Evolutionary conservation across 768 basidiomycete species (phyloP).

Genomic region (Leccinum incarnatum): DNA sequence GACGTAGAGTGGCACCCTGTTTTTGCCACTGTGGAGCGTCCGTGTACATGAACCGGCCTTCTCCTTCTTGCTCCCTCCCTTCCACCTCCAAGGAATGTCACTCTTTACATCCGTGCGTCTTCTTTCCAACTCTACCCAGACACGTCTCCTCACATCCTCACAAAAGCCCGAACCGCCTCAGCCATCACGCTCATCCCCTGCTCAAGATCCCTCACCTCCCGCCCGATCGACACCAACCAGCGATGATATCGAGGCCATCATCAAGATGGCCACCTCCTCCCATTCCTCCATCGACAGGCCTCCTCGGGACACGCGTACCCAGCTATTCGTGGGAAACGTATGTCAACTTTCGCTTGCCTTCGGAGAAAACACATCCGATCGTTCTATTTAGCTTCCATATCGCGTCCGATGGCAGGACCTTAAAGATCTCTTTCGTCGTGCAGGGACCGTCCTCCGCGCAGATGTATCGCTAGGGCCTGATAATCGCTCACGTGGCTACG

Average conservation of each 20-base stretch:
- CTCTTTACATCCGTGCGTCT: conserved; percentile 7
- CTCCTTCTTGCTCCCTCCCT: conserved; percentile 7
- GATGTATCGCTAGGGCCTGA: conserved; percentile 79
- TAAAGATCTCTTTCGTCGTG: conserved; percentile 94
- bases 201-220: conserved; percentile 8
- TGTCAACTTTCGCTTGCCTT: conserved; percentile 28
- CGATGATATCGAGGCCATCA: conserved; percentile 90
- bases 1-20: conserved; percentile 35
- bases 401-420: conserved; percentile 99
- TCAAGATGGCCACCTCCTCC: conserved; percentile 83
- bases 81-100: conserved; percentile 15
- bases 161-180: conserved; percentile 13
- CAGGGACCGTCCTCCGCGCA: conserved; percentile 84
- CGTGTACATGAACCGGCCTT: conserved; percentile 28
- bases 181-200: background rate
- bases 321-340: conserved; percentile 96
- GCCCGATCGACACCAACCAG: conserved; percentile 47
- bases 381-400: conserved; percentile 75
- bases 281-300: conserved; percentile 51
- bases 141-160: background rate
- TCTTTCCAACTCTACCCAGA: background rate
- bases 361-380: background rate
- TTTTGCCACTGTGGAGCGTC: conserved; percentile 35
- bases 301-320: conserved; percentile 83
- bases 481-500: conserved; percentile 90